Evolutionary conservation across 2,329 filamentous ascomycete genomes (phyloP), one percentile per base, ranked within the genome.

Genomic region (Cladosporium sp.): DNA sequence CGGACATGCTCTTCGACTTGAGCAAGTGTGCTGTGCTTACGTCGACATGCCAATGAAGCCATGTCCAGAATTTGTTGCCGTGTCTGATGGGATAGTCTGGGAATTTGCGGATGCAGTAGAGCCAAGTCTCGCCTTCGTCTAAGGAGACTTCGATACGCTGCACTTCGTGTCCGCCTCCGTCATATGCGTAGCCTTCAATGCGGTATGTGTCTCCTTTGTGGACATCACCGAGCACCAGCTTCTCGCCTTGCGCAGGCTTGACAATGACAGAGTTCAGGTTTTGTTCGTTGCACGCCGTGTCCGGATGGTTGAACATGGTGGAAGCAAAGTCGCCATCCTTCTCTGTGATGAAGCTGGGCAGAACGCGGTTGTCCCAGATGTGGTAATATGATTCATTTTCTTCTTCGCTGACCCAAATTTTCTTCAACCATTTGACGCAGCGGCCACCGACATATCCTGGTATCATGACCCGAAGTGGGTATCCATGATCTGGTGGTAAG

Each of bases 51-150:
- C 80, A 83, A 61, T 79, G 76, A 3, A 80, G 45, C 80, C 80
- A 83, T 0, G 79, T 77, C 80, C 80, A 82, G 63, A 80, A 82
- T 63, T 80, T 83, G 39, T 75, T 78, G 3, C 79, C 80, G 57
- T 83, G 78, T 4, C 80, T 72, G 36, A 82, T 73, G 0, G 80
- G 79, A 5, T 69, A 69, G 15, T 81, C 74, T 1, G 80, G 80
- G 51, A 78, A 81, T 61, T 75, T 74, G 37, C 78, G 71, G n/a
- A 77, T 72, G 64, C 77, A 80, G 61, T 79, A 80, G 1, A 79
- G 69, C 77, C 80, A 83, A 3, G 67, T 79, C 19, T 74, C 61
- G 0, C 80, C 79, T 2, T 69, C 73, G 65, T 82, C 78, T 1
- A 81, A 66, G 25, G 74, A 77, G 8, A 82, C 66, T 60, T 82